Conservation (phyloP, 208 protist genomes). For the Leishmania turanica region DNA sequence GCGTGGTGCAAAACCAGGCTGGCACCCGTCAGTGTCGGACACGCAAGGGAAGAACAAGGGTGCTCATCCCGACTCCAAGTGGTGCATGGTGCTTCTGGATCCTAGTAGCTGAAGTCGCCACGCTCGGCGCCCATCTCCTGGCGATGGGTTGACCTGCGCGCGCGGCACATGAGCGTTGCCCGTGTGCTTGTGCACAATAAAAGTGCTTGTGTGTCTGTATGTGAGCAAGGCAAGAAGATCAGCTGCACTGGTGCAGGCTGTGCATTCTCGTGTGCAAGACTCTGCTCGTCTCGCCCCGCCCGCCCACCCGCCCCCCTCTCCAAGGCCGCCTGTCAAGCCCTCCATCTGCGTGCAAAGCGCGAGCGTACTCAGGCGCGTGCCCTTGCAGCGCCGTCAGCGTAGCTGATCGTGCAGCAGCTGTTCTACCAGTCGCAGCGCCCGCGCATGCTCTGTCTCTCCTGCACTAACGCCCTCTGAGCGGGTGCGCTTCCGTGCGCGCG, state of each 20-base stretch:
- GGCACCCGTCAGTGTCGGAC: not conserved
- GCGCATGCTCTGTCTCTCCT: slow-evolving; percentile 8
- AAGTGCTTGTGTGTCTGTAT: not conserved
- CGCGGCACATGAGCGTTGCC: not conserved
- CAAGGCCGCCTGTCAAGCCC: not conserved
- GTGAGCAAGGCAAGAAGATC: not conserved
- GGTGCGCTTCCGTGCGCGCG: not conserved
- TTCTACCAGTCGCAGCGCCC: slow-evolving; percentile 26
- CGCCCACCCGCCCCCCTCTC: not conserved
- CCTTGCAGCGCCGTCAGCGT: slow-evolving; percentile 1
- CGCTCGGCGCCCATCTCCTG: not conserved
- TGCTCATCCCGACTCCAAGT: not conserved
- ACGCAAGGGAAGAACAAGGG: not conserved
- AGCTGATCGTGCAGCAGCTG: slow-evolving; percentile 21
- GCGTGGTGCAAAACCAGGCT: not conserved
- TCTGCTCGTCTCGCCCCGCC: not conserved
- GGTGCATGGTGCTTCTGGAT: not conserved
- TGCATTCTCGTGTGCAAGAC: not conserved
- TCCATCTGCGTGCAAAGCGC: not conserved
- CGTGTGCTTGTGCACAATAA: not conserved
- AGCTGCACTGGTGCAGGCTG: not conserved
- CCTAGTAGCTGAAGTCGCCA: not conserved
- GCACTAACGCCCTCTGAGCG: not conserved
- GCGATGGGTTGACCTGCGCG: not conserved
- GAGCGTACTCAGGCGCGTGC: not conserved